A percentile compares a stretch with the other conserved stretches of the same genome.
phyloP scores from a whole-genome alignment of 2,329 filamentous ascomycete species.

The Aspergillus sp. region DNA sequence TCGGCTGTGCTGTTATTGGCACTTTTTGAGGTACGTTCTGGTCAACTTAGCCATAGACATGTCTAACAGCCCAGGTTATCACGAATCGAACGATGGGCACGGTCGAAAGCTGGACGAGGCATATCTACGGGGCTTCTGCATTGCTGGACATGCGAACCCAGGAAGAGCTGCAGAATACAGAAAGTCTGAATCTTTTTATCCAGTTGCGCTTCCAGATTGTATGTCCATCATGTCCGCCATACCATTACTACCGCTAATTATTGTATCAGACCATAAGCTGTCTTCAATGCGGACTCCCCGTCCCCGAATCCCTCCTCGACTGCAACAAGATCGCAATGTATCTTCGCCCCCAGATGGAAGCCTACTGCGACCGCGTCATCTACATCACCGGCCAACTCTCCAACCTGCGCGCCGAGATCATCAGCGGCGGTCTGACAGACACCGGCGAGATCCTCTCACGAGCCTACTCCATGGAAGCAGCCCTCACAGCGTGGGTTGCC shows the following conservation, averaged over 20 bases:
- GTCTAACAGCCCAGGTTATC: slow-evolving; percentile 27
- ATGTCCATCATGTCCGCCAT: slow-evolving; percentile 16
- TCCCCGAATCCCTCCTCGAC: slow-evolving; percentile 31
- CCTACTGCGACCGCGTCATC: slow-evolving; percentile 30
- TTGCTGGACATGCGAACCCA: slow-evolving; percentile 50
- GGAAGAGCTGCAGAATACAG: slow-evolving; percentile 38
- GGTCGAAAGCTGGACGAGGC: slow-evolving; percentile 54
- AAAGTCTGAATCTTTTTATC: slow-evolving; percentile 53
- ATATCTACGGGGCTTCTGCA: slow-evolving; percentile 61
- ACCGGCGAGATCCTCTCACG: slow-evolving; percentile 29
- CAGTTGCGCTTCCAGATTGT: slow-evolving; percentile 61
- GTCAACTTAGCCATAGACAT: no score
- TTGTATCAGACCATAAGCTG: slow-evolving; percentile 35
- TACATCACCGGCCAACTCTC: slow-evolving; percentile 29
- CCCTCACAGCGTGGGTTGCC: slow-evolving; percentile 33
- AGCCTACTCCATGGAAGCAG: slow-evolving; percentile 34
- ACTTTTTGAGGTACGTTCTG: slow-evolving; percentile 56
- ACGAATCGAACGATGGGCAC: slow-evolving; percentile 45
- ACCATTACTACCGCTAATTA: background rate
- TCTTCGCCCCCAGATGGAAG: slow-evolving; percentile 26
- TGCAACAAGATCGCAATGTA: slow-evolving; percentile 29
- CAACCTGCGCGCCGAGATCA: slow-evolving; percentile 36
- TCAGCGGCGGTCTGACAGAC: slow-evolving; percentile 21
- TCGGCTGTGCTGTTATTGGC: slow-evolving; percentile 59
- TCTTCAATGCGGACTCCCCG: slow-evolving; percentile 29